Percentiles rank a stretch among this genome's conserved stretches.
Conservation (phyloP, 805 yeast genomes). For the Torulaspora indica region DNA sequence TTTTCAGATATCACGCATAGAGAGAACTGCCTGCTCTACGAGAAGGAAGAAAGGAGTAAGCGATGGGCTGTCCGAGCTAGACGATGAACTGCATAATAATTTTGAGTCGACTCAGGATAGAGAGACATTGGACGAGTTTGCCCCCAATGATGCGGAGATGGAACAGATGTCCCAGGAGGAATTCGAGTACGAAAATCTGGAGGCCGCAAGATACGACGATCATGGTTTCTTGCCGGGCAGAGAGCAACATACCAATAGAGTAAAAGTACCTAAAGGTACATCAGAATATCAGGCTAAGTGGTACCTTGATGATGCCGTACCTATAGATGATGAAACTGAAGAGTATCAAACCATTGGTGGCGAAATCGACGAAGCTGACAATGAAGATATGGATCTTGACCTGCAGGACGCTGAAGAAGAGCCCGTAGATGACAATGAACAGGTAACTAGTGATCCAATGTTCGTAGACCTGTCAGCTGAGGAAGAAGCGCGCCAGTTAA, state of each 20-base stretch:
- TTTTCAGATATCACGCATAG: slow-evolving; percentile 67
- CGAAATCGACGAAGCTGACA: slow-evolving; percentile 25
- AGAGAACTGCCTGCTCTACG: slow-evolving; percentile 40
- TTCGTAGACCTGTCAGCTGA: slow-evolving; percentile 72
- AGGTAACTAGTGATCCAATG: slow-evolving; percentile 48
- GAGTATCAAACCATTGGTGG: slow-evolving; percentile 37
- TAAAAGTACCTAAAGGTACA: slow-evolving; percentile 65
- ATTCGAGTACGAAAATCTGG: slow-evolving; percentile 31
- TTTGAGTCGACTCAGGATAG: slow-evolving; percentile 41
- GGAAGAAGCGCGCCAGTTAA: slow-evolving; percentile 76
- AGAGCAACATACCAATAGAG: slow-evolving; percentile 29
- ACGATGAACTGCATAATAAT: slow-evolving; percentile 19
- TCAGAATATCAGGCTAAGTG: slow-evolving; percentile 78
- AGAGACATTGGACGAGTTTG: slow-evolving; percentile 57
- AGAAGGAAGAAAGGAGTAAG: slow-evolving; percentile 23
- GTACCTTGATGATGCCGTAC: slow-evolving; percentile 57
- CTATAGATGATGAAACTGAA: slow-evolving; percentile 34
- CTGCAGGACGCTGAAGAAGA: slow-evolving; percentile 35
- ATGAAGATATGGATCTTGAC: slow-evolving; percentile 32
- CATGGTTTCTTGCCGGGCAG: slow-evolving; percentile 39
- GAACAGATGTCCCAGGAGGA: slow-evolving; percentile 38
- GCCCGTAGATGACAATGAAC: slow-evolving; percentile 43
- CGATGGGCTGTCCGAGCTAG: slow-evolving; percentile 20
- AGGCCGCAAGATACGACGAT: slow-evolving; percentile 39
- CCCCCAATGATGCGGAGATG: slow-evolving; percentile 51